Conservation (phyloP, 164 flowering plant genomes). For the Aristolochia californica region DNA sequence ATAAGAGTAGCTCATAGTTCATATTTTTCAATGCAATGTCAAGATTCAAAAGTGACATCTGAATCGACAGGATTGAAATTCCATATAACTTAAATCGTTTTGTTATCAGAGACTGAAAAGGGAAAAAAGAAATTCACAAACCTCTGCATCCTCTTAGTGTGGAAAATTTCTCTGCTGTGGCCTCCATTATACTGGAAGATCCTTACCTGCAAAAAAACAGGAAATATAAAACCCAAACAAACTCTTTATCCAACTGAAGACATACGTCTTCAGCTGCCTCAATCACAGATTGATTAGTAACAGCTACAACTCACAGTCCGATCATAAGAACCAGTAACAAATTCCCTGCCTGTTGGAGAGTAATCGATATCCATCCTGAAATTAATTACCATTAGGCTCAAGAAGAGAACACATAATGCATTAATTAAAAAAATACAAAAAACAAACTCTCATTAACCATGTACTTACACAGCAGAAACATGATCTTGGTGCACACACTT, state of each 20-base stretch:
- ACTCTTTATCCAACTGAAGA: not conserved
- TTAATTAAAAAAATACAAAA: not conserved
- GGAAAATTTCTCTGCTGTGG: constrained; percentile 88
- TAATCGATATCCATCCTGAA: constrained; percentile 94
- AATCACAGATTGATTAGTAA: too few relatives aligned
- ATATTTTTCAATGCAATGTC: too few relatives aligned
- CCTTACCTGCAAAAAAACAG: constrained; percentile 44
- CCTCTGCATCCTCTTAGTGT: constrained; percentile 99
- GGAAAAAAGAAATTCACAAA: constrained; percentile 8
- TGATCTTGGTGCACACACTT: constrained; percentile 89
- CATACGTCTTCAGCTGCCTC: not conserved
- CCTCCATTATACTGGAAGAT: constrained; percentile 90
- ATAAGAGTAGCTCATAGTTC: too few relatives aligned
- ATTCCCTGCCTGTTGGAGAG: constrained; percentile 95
- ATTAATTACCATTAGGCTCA: not conserved
- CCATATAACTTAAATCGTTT: too few relatives aligned
- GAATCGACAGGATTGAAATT: too few relatives aligned
- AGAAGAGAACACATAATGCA: not conserved
- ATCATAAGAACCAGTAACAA: constrained; percentile 96
- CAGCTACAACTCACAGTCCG: constrained; percentile 53
- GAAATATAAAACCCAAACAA: not conserved
- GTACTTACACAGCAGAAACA: constrained; percentile 92
- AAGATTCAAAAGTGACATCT: too few relatives aligned
- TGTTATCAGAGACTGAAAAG: too few relatives aligned
- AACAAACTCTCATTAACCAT: not conserved